phyloP scores from a whole-genome alignment of 2,329 filamentous ascomycete species.

The Ramichloridium luteum region DNA sequence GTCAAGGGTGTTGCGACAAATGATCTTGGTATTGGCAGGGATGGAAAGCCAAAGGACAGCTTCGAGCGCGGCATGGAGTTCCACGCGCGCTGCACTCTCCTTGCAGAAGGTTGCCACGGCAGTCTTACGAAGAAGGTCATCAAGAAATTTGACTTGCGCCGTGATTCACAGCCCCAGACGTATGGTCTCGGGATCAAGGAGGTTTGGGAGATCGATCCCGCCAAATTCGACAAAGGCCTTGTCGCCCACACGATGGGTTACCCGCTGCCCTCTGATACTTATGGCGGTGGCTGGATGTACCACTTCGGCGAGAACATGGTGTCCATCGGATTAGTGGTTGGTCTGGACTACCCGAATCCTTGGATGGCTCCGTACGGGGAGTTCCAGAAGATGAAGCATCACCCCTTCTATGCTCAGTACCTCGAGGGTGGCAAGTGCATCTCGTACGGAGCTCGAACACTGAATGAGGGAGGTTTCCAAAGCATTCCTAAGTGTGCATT shows the following conservation, averaged over 20 bases:
- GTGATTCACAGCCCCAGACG: conserved; percentile 85
- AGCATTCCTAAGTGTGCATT: conserved; percentile 96
- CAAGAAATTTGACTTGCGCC: conserved; percentile 82
- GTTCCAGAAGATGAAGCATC: conserved; percentile 97
- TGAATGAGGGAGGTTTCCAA: conserved; percentile 93
- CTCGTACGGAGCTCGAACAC: conserved; percentile 81
- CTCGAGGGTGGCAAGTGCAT: conserved; percentile 97
- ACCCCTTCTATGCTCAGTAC: conserved; percentile 74
- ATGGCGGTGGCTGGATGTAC: conserved; percentile 98
- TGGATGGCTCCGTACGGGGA: conserved; percentile 93
- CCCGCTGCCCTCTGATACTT: conserved; percentile 75
- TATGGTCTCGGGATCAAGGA: conserved; percentile 93
- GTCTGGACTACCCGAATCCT: conserved; percentile 90
- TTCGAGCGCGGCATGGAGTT: conserved; percentile 99
- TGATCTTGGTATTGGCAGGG: conserved; percentile 71
- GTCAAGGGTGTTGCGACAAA: conserved; percentile 94
- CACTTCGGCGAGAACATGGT: conserved; percentile 98
- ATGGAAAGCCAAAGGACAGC: conserved; percentile 73
- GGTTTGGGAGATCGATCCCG: conserved; percentile 89
- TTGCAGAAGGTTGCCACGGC: conserved; percentile 91
- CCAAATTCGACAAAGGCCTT: conserved; percentile 79
- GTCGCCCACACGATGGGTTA: conserved; percentile 89
- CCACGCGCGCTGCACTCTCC: conserved; percentile 78
- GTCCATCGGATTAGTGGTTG: conserved; percentile 79
- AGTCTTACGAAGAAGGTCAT: conserved; percentile 90